Evolutionary conservation across 805 yeast species (phyloP), one percentile per base, ranked within the genome.

Genomic region (Zygosaccharomyces kombuchaensis): DNA sequence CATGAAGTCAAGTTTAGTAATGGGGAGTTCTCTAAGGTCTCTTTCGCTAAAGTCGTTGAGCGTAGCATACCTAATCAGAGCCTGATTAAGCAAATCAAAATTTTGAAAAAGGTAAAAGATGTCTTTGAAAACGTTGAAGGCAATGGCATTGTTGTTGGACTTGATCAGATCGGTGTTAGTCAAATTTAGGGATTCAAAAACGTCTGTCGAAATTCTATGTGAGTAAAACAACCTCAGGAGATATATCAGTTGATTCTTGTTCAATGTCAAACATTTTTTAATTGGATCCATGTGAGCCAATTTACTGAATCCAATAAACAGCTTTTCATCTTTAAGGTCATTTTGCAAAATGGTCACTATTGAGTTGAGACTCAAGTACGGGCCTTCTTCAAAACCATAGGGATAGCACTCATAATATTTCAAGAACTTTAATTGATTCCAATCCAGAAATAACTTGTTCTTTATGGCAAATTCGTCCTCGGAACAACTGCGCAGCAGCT

Each of bases 331-430:
- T 26, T 66, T 58, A 46, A 72, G 56, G 45, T 72, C 76, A 35
- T 59, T 67, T 48, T 71, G 73, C n/a, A 72, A 40, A 34, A 71
- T 62, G 0, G 73, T 64, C 2, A 70, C 64, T n/a, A 71, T 52
- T 2, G 74, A 69, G 48, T 68, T 70, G 30, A 71, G 53, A 35
- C 68, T 64, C 26, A 72, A 49, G 46, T 58, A 63, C 9, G 66
- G 48, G 21, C 62, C 59, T 10, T 57, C 53, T 4, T 47, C 36
- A 6, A 31, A 23, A 17, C 50, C 52, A 16, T 46, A 54, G 2
- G 62, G 61, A 37, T 34, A 57, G 13, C 51, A 50, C 39, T 58
- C 58, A 46, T 64, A 65, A 25, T 51, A 55, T 25, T 58, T 54
- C 31, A 64, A 43, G 53, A 62, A 62, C 6, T 43, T 44, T 21